These are phyloP conservation scores for Vitis hybrid DNA, from an alignment of 177 flowering plant genomes.

Conservation along the genomic window DNA sequence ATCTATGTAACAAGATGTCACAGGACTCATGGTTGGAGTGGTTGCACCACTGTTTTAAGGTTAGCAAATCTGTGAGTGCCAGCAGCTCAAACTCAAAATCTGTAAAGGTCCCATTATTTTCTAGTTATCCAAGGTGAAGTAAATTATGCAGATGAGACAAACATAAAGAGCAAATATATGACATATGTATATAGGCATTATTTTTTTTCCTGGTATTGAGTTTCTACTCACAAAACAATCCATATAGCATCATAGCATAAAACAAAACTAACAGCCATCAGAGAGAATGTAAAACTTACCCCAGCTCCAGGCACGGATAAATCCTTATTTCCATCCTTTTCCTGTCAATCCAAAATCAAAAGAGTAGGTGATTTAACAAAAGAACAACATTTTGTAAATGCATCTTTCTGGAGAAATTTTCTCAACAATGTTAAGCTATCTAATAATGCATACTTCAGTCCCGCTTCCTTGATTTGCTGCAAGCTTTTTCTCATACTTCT, in stretches of 20 bases:
- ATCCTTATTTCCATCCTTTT: conserved; percentile 61
- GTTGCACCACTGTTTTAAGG: not conserved
- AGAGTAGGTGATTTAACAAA: not conserved
- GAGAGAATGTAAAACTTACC: conserved; percentile 37
- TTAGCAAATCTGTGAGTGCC: no score
- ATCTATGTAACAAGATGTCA: not conserved
- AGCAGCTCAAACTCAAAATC: no score
- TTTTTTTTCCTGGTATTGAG: no score
- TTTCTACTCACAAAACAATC: no score
- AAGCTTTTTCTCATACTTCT: conserved; percentile 92
- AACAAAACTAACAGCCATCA: not conserved
- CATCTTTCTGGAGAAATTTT: not conserved
- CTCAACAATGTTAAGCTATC: not conserved
- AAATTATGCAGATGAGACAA: no score
- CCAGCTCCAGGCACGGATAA: conserved; percentile 92
- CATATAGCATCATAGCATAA: no score
- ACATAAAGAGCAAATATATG: no score
- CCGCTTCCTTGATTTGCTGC: conserved; percentile 63
- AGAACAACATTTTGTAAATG: not conserved
- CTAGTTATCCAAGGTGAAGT: no score
- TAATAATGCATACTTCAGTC: conserved; percentile 49
- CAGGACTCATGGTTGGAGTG: not conserved
- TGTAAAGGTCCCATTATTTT: no score
- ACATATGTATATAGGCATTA: no score
- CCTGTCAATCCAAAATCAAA: conserved; percentile 43